Evolutionary conservation across 78 protist genomes (phyloP).

Genomic region (Dictyostelium capitatum): DNA sequence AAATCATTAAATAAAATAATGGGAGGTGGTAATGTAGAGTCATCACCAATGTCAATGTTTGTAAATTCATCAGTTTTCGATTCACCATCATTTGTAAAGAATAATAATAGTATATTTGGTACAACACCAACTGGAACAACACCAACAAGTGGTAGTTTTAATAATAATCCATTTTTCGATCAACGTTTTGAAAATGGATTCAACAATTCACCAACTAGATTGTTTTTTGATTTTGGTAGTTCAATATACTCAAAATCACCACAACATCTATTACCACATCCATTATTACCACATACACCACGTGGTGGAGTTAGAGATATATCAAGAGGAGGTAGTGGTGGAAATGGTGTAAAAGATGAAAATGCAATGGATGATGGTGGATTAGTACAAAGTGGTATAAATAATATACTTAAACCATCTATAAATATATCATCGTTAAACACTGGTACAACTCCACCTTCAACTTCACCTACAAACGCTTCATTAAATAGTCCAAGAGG

Average conservation of each 20-base stretch:
- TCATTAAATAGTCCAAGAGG: conserved; percentile 1
- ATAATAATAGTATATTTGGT: background rate
- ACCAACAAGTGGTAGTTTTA: conserved; percentile 7
- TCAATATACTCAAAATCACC: conserved; percentile 63
- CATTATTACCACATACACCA: conserved; percentile 21
- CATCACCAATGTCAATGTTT: conserved; percentile 67
- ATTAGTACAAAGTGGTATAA: conserved; percentile 4
- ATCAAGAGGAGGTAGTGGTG: background rate
- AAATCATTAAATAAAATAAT: conserved; percentile 12
- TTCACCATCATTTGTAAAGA: conserved; percentile 34
- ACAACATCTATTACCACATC: conserved; percentile 29
- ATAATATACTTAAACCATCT: background rate
- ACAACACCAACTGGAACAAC: background rate
- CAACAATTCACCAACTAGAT: conserved; percentile 32
- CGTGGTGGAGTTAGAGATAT: background rate
- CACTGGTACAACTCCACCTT: background rate
- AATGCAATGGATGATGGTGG: background rate
- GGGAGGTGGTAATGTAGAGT: conserved; percentile 14
- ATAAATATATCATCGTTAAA: background rate
- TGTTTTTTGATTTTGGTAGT: conserved; percentile 43
- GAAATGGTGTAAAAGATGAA: background rate
- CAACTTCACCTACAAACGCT: background rate
- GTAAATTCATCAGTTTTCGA: conserved; percentile 56
- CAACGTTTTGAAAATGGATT: background rate
- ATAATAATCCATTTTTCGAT: conserved; percentile 35